Evolutionary conservation across 2,329 filamentous ascomycete genomes (phyloP).

Genomic region (Neofusicoccum ribis): DNA sequence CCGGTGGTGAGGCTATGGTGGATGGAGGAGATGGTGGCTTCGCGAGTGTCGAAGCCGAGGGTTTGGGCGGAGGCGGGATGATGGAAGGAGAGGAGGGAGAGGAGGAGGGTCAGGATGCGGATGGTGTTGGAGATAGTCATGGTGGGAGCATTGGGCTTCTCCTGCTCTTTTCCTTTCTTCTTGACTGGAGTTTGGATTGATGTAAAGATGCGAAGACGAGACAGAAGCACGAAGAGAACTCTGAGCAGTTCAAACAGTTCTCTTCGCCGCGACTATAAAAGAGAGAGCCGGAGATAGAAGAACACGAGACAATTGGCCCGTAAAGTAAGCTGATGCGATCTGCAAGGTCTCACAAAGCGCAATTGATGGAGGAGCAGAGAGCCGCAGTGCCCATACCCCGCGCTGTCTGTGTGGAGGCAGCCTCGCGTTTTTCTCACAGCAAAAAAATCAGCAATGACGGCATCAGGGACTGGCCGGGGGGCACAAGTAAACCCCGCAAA

Average conservation of each 20-base stretch:
- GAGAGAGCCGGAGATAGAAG: not conserved
- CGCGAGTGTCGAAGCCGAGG: constrained; percentile 53
- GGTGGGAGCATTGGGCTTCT: not conserved
- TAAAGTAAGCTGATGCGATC: not conserved
- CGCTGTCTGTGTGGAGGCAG: not conserved
- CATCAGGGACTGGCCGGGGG: not conserved
- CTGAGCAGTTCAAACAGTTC: no score
- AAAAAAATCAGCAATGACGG: not conserved
- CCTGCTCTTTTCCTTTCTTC: not conserved
- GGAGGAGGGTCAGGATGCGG: not conserved
- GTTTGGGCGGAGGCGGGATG: constrained; percentile 18
- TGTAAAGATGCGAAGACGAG: not conserved
- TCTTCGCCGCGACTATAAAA: not conserved
- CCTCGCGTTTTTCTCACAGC: not conserved
- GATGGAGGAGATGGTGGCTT: constrained; percentile 59
- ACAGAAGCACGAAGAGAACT: not conserved
- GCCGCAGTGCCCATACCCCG: not conserved
- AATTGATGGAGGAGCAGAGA: not conserved
- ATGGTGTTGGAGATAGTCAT: not conserved
- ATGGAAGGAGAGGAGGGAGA: not conserved
- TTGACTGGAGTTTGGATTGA: no score
- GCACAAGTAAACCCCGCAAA: constrained; percentile 3
- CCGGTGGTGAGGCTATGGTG: constrained; percentile 57
- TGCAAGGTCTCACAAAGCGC: not conserved
- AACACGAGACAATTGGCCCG: not conserved